These are phyloP conservation scores for Boletus coffeatus DNA, from an alignment of 1,284 basidiomycete species.

Conservation along the genomic window DNA sequence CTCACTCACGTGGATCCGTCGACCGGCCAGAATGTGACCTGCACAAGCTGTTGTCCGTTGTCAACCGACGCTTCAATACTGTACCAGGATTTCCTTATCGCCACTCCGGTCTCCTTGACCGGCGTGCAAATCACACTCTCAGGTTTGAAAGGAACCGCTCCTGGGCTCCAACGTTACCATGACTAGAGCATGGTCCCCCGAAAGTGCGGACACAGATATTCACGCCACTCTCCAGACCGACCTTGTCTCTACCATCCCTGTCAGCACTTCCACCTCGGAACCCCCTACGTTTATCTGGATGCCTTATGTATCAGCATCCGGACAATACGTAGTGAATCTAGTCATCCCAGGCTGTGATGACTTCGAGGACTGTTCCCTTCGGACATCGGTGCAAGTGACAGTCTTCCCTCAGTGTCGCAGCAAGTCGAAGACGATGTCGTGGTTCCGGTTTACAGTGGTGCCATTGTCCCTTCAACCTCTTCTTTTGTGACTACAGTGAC, in stretches of 20 bases:
- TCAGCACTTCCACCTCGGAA: constrained; percentile 54
- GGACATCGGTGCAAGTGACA: constrained; percentile 81
- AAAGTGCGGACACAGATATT: constrained; percentile 63
- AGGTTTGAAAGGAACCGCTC: constrained; percentile 68
- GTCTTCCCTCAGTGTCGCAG: constrained; percentile 81
- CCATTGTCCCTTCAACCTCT: constrained; percentile 68
- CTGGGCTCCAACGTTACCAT: constrained; percentile 66
- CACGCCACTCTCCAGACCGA: constrained; percentile 77
- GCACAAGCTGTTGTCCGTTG: constrained; percentile 67
- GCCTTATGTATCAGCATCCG: constrained; percentile 86
- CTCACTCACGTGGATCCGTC: constrained; percentile 75
- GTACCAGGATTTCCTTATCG: constrained; percentile 89
- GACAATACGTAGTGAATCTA: constrained; percentile 81
- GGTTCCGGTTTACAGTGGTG: constrained; percentile 74
- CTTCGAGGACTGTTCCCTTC: constrained; percentile 73
- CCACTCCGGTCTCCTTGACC: constrained; percentile 57
- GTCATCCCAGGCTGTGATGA: constrained; percentile 83
- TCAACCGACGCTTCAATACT: constrained; percentile 66
- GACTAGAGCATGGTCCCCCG: constrained; percentile 67
- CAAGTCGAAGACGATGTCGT: constrained; percentile 61
- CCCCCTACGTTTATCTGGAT: constrained; percentile 83
- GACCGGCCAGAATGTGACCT: constrained; percentile 69
- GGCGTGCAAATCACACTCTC: constrained; percentile 83
- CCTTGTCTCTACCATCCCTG: constrained; percentile 62
- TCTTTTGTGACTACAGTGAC: constrained; percentile 72